phyloP scores from a whole-genome alignment of 2,329 filamentous ascomycete genomes.

The Diplodia intermedia region DNA sequence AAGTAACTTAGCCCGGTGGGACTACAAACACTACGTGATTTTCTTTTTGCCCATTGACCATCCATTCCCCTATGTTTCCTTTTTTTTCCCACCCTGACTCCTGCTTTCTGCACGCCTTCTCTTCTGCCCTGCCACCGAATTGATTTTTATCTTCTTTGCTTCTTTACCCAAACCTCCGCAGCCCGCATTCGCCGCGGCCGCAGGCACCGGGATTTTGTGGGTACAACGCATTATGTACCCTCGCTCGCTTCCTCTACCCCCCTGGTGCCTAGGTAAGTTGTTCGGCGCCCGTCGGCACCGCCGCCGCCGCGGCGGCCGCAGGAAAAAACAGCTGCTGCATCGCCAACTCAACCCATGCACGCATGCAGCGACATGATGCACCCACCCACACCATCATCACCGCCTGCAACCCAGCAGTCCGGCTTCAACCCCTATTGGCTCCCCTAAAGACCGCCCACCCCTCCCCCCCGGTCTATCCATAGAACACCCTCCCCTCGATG shows the following conservation, averaged over 20 bases:
- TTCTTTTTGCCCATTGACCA: conserved; percentile 1
- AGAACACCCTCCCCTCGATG: not conserved
- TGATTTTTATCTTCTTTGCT: not conserved
- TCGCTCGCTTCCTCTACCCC: conserved; percentile 6
- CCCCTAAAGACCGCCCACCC: not conserved
- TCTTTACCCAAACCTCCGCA: not conserved
- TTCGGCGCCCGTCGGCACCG: not conserved
- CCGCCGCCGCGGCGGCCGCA: not conserved
- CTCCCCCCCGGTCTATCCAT: no score
- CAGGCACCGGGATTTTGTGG: conserved; percentile 7
- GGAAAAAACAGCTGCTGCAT: not conserved
- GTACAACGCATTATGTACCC: conserved; percentile 15
- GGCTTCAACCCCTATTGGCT: not conserved
- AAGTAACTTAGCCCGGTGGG: conserved; percentile 14
- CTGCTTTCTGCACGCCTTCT: not conserved
- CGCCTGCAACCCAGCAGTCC: not conserved
- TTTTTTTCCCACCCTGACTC: not conserved
- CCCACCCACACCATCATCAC: not conserved
- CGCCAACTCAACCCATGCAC: not conserved
- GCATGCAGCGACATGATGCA: not conserved
- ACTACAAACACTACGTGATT: conserved; percentile 20
- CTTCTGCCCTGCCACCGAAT: not conserved
- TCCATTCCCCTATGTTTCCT: not conserved
- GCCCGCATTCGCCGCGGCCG: not conserved
- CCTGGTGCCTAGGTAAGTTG: no score